Percentiles rank a stretch among this genome's conserved stretches.
Conservation (phyloP, 2,329 filamentous ascomycete species). For the Epicoccum nigrum region DNA sequence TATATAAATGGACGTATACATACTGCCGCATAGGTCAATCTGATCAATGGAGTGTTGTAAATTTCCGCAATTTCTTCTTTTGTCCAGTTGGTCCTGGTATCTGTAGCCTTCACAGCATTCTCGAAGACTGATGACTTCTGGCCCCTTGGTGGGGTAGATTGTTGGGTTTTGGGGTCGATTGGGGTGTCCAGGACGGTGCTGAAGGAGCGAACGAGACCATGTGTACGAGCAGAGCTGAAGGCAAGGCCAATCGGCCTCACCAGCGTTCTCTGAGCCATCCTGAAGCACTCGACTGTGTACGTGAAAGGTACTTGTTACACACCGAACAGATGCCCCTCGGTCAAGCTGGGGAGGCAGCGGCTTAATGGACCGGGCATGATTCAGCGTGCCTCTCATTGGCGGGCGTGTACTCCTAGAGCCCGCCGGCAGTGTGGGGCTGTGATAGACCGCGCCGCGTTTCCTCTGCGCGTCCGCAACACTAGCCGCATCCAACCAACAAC, state of each 20-base stretch:
- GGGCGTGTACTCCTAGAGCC: background rate
- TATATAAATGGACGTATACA: slow-evolving; percentile 8
- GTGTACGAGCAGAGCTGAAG: slow-evolving; percentile 15
- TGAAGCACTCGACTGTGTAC: slow-evolving; percentile 2
- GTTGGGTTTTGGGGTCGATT: slow-evolving; percentile 32
- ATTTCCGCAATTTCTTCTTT: slow-evolving; percentile 80
- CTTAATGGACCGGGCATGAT: background rate
- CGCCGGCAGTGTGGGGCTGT: slow-evolving; percentile 2
- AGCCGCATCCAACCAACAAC: slow-evolving; percentile 19
- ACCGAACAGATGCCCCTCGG: slow-evolving; percentile 15
- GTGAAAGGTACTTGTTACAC: slow-evolving; percentile 11
- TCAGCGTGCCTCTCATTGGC: slow-evolving; percentile 13
- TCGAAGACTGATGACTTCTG: slow-evolving; percentile 33
- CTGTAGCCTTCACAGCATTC: slow-evolving; percentile 64
- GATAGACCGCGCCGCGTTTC: slow-evolving; percentile 7
- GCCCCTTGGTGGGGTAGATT: slow-evolving; percentile 19
- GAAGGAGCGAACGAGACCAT: slow-evolving; percentile 27
- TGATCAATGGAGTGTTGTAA: slow-evolving; percentile 81
- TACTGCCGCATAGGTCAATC: slow-evolving; percentile 76
- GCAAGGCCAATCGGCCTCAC: slow-evolving; percentile 16
- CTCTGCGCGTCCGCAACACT: slow-evolving; percentile 16
- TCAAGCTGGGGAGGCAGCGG: background rate
- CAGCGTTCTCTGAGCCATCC: slow-evolving; percentile 18
- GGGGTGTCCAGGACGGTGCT: slow-evolving; percentile 43
- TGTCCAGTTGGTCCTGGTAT: slow-evolving; percentile 76